Base-by-base conservation (phyloP, 345 rosid species). In the Eucalyptus grandis region DNA sequence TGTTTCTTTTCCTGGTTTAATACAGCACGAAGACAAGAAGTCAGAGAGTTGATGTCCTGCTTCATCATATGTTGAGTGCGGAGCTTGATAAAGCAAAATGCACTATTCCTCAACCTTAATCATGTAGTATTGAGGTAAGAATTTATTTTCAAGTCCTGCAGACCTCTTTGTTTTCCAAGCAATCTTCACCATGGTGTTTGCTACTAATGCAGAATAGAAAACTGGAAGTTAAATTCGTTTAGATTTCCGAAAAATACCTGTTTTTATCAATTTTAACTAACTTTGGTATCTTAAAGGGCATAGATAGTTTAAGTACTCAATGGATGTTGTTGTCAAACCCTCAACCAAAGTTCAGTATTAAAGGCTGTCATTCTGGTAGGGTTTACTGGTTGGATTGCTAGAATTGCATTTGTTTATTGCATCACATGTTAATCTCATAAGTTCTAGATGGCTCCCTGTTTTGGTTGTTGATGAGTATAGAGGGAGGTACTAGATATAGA, bases 11-110 rank as follows among this genome's bases (percentile, higher is more conserved):
- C 67, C 30, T 53, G 83, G 89, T 80, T 53, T 89, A 88, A 49
- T 90, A 89, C 95, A 98, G 99, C 91, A 88, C 98, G 54, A 98
- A 97, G 94, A 92, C 95, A 87, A 94, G 97, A 77, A 96, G 99
- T 92, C 98, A 95, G 53, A 96, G 98, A 93, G 94, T 98, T 69
- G 98, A 98, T 91, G 72, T 90, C 50, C 99, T 98, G 90, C 98
- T 98, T 88, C 99, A 97, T 93, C 99, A 91, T 89, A 98, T 98
- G 95, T 88, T 97, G 94, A 96, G 99, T 86, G 86, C 96, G 2
- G 97, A 96, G 92, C 94, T 96, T 86, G 90, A 90, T 65, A 88
- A 91, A 88, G 87, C 91, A 46, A 89, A 86, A 49, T 86, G 91
- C 88, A 62, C 92, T n/a, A 54, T 51, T 56, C 49, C 92, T 7